phyloP scores from a whole-genome alignment of 345 rosid species.

The Gossypium ekmanianum region DNA sequence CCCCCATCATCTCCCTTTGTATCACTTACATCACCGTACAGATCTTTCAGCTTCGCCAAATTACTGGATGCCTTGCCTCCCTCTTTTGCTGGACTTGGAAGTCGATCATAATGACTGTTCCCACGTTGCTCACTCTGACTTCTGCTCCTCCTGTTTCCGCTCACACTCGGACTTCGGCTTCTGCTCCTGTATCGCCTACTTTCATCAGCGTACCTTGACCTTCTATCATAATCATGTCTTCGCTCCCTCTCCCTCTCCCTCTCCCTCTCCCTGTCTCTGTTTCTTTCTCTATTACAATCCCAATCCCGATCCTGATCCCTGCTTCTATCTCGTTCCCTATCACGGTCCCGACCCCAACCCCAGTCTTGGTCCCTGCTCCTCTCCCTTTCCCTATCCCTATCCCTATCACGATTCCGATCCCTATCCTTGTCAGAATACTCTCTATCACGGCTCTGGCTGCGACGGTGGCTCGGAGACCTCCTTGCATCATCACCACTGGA shows the following conservation, averaged over 20 bases:
- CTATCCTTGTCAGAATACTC: constrained; percentile 44
- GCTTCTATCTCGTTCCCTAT: constrained; percentile 12
- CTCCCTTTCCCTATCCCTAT: constrained; percentile 38
- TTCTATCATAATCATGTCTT: constrained; percentile 41
- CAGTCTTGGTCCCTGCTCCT: constrained; percentile 33
- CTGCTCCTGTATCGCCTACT: constrained; percentile 34
- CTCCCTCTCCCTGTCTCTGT: constrained; percentile 16
- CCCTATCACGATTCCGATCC: constrained; percentile 39
- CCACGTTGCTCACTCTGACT: constrained; percentile 51
- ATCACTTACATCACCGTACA: constrained; percentile 65
- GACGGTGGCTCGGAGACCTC: constrained; percentile 55
- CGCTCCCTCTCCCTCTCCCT: constrained; percentile 23
- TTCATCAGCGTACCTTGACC: constrained; percentile 27
- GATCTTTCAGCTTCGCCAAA: constrained; percentile 84
- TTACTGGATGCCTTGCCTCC: constrained; percentile 58
- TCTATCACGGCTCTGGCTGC: constrained; percentile 70
- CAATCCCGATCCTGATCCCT: constrained; percentile 27
- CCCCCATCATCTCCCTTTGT: constrained; percentile 42
- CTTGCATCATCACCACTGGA: constrained; percentile 40
- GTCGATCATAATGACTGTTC: constrained; percentile 36
- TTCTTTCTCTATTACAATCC: constrained; percentile 33
- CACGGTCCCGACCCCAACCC: constrained; percentile 31
- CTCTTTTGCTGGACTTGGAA: constrained; percentile 46
- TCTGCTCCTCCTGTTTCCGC: constrained; percentile 60
- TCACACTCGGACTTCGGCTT: constrained; percentile 63